Evolutionary conservation across 345 rosid genomes (phyloP).

Genomic region (Noccaea caerulescens): DNA sequence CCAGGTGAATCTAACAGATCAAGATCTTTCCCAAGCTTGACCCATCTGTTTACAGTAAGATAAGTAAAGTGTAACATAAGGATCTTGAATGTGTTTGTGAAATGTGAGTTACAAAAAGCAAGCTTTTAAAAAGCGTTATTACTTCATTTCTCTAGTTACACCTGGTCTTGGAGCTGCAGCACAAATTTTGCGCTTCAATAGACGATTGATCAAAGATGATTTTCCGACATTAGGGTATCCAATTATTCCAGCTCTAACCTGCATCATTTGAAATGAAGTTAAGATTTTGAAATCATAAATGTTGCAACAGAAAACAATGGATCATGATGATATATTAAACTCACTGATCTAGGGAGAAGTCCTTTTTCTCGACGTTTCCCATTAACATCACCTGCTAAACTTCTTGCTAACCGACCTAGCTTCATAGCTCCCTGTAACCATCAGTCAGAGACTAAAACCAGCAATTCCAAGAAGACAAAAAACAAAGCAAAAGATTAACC

Average conservation of each 20-base stretch:
- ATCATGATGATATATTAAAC: slow-evolving; percentile 38
- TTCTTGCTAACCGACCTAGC: slow-evolving; percentile 70
- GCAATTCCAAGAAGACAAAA: background rate
- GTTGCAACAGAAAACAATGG: background rate
- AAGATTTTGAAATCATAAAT: background rate
- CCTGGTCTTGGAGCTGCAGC: slow-evolving; percentile 98
- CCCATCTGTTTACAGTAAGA: slow-evolving; percentile 60
- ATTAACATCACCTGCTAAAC: slow-evolving; percentile 76
- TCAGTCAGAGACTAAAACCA: slow-evolving; percentile 26
- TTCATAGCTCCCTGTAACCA: slow-evolving; percentile 76
- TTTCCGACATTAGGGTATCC: slow-evolving; percentile 99
- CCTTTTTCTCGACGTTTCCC: slow-evolving; percentile 83
- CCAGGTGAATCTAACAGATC: slow-evolving; percentile 94
- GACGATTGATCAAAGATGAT: slow-evolving; percentile 90
- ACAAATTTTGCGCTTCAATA: slow-evolving; percentile 86
- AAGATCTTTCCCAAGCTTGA: slow-evolving; percentile 81
- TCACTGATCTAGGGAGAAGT: slow-evolving; percentile 81
- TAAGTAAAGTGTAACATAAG: background rate
- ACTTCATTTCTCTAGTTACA: slow-evolving; percentile 88
- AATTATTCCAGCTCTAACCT: slow-evolving; percentile 96
- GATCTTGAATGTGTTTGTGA: slow-evolving; percentile 13
- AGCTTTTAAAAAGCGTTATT: slow-evolving; percentile 19
- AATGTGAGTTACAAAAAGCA: background rate
- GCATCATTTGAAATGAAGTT: slow-evolving; percentile 1
- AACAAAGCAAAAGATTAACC: slow-evolving; percentile 21